Percentiles rank a stretch among this genome's conserved stretches.
Conservation (phyloP, 306 rosid genomes). For the Hylodesmum podocarpum region DNA sequence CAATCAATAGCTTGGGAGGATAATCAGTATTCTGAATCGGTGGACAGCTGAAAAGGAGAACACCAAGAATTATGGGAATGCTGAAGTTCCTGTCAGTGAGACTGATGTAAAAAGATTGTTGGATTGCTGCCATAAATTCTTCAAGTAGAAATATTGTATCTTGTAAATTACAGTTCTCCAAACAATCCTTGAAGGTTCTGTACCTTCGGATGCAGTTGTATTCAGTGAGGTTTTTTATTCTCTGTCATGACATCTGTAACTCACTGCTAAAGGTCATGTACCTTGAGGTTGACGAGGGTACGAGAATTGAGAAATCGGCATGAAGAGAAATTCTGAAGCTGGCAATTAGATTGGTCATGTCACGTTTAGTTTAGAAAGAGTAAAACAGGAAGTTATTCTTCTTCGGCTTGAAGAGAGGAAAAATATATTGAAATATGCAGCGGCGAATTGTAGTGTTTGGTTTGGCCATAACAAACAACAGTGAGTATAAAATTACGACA, state of each 20-base stretch:
- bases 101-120: slow-evolving; percentile 51
- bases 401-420: not conserved
- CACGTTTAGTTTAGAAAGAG: not conserved
- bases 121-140: slow-evolving; percentile 61
- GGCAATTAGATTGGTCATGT: not conserved
- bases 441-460: no score
- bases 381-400: not conserved
- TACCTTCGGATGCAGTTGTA: not conserved
- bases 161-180: slow-evolving; percentile 23
- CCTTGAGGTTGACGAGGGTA: no score
- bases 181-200: slow-evolving; percentile 5
- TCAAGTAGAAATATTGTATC: slow-evolving; percentile 37
- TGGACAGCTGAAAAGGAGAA: slow-evolving; percentile 62
- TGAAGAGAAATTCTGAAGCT: not conserved
- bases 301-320: not conserved
- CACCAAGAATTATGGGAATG: slow-evolving; percentile 24
- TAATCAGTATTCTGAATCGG: slow-evolving; percentile 60
- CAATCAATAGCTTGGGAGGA: slow-evolving; percentile 59
- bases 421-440: not conserved
- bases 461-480: no score
- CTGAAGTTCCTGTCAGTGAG: slow-evolving; percentile 31
- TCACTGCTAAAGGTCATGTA: not conserved
- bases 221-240: no score
- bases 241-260: not conserved
- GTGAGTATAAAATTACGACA: no score